Conservation (phyloP, 345 rosid genomes). For the Alliaria petiolata region DNA sequence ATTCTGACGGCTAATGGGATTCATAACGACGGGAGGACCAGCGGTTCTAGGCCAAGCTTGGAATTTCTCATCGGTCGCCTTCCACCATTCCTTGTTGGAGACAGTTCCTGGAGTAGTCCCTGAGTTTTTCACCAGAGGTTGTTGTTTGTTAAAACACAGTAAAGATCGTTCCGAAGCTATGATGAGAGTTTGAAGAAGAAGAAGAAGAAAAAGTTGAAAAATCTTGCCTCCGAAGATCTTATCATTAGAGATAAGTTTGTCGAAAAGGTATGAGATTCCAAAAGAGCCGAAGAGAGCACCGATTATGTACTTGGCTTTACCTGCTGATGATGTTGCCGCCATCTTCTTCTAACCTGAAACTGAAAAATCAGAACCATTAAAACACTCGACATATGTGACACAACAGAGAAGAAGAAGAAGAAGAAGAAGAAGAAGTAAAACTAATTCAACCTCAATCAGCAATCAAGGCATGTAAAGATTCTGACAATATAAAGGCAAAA, state of each 20-base stretch:
- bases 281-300: constrained; percentile 54
- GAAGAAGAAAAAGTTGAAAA: no score
- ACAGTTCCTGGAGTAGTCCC: constrained; percentile 76
- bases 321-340: constrained; percentile 27
- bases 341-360: constrained; percentile 2
- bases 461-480: no score
- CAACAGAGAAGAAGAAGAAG: not conserved
- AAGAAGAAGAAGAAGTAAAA: no score
- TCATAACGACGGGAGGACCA: constrained; percentile 93
- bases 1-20: constrained; percentile 89
- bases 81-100: constrained; percentile 72
- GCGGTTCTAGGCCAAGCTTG: constrained; percentile 99
- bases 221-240: constrained; percentile 83
- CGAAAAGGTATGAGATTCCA: constrained; percentile 57
- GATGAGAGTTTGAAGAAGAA: not conserved
- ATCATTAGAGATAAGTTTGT: constrained; percentile 48
- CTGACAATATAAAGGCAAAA: no score
- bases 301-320: constrained; percentile 51
- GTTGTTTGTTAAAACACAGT: not conserved
- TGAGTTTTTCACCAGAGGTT: constrained; percentile 19
- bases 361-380: not conserved
- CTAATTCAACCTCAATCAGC: no score
- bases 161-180: not conserved
- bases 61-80: constrained; percentile 81
- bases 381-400: not conserved